These are phyloP conservation scores for Backusella morwellensis DNA, from an alignment of 192 early-diverging fungal genomes.

Conservation along the genomic window DNA sequence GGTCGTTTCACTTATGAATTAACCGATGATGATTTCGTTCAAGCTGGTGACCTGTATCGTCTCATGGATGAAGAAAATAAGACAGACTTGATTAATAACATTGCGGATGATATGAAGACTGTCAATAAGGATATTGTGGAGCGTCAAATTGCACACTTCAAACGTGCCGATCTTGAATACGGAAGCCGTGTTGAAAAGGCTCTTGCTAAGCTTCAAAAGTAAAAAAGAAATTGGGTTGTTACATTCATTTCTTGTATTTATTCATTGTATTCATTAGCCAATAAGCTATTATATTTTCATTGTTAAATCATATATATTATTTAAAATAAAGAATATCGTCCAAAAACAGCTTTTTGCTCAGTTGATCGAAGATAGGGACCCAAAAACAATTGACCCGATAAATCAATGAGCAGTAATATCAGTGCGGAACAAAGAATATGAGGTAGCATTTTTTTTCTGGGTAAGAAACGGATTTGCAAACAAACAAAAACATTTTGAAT, in stretches of 20 bases:
- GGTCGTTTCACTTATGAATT: slow-evolving; percentile 59
- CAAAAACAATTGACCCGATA: not conserved
- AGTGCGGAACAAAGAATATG: not conserved
- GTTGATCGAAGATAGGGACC: not conserved
- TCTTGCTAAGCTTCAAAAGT: not conserved
- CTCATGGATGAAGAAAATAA: slow-evolving; percentile 61
- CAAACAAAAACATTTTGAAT: not conserved
- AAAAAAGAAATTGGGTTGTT: not conserved
- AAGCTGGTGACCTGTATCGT: slow-evolving; percentile 64
- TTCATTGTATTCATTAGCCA: not conserved
- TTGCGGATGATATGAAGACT: slow-evolving; percentile 58
- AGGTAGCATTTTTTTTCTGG: not conserved
- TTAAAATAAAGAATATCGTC: not conserved
- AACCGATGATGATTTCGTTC: slow-evolving; percentile 64
- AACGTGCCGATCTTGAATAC: slow-evolving; percentile 71
- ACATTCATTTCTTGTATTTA: not conserved
- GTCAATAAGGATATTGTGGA: slow-evolving; percentile 64
- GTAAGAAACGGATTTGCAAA: not conserved
- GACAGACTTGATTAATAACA: slow-evolving; percentile 58
- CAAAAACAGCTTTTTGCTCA: not conserved
- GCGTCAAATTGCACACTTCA: slow-evolving; percentile 68
- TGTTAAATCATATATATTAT: not conserved
- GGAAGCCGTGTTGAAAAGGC: slow-evolving; percentile 64
- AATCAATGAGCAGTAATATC: not conserved
- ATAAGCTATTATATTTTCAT: not conserved